phyloP scores from a whole-genome alignment of 306 rosid genomes.

The Erythrophleum fordii region DNA sequence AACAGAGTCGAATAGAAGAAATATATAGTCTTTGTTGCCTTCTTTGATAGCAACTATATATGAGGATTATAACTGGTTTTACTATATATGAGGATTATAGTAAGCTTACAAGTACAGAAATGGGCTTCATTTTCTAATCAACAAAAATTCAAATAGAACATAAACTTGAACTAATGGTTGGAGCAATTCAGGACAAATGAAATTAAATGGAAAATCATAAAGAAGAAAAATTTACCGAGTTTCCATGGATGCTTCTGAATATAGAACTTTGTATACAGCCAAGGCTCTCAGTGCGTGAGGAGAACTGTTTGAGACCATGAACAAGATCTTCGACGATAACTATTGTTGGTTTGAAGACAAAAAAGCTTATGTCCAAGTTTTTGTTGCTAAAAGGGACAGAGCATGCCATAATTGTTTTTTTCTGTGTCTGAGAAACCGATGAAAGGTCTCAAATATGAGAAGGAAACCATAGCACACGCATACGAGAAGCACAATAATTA shows the following conservation, averaged over 20 bases:
- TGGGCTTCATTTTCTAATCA: not conserved
- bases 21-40: not conserved
- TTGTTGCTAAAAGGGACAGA: conserved; percentile 64
- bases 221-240: conserved; percentile 51
- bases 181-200: not conserved
- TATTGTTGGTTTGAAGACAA: conserved; percentile 77
- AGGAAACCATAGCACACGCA: conserved; percentile 41
- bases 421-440: not conserved
- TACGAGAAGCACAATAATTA: conserved; percentile 9
- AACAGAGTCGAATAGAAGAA: not conserved
- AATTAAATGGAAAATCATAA: not conserved
- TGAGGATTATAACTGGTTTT: too few species aligned
- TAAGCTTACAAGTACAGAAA: not conserved
- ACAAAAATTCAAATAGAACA: not conserved
- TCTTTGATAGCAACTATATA: not conserved
- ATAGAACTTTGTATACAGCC: conserved; percentile 82
- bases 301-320: conserved; percentile 62
- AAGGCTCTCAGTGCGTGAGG: conserved; percentile 59
- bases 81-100: too few species aligned
- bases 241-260: conserved; percentile 91
- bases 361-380: conserved; percentile 63
- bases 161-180: not conserved
- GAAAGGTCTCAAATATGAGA: conserved; percentile 28
- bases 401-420: conserved; percentile 53
- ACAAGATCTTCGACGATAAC: conserved; percentile 67